Conservation (phyloP, 257 asterid genomes). For the Ilex asprella region DNA sequence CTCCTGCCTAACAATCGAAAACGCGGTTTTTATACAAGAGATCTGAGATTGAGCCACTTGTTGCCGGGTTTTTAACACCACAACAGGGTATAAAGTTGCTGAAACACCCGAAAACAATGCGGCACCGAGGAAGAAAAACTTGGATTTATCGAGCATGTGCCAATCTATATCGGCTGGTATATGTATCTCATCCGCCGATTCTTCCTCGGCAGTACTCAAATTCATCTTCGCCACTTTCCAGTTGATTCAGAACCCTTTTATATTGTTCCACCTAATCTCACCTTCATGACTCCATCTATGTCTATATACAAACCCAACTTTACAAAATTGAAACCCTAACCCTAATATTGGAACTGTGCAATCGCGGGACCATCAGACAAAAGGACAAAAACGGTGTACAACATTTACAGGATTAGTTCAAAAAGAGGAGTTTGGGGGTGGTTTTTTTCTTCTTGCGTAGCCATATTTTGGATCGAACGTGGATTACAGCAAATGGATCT, state of each 20-base stretch:
- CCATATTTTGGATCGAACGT: constrained; percentile 36
- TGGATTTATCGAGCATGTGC: constrained; percentile 70
- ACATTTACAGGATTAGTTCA: constrained; percentile 6
- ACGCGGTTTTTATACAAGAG: constrained; percentile 38
- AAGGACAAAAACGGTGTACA: neutral
- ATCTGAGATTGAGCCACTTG: constrained; percentile 57
- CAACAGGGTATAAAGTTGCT: constrained; percentile 53
- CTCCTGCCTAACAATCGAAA: constrained; percentile 43
- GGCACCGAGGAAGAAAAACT: constrained; percentile 73
- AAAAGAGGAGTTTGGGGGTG: neutral
- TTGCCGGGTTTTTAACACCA: constrained; percentile 70
- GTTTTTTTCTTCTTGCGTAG: constrained; percentile 46
- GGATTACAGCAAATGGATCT: constrained; percentile 28
- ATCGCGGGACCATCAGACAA: neutral
- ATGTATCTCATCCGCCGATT: constrained; percentile 41
- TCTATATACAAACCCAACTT: neutral
- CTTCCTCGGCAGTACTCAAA: constrained; percentile 40
- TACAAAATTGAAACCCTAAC: neutral
- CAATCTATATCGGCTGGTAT: constrained; percentile 66
- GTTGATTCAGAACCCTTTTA: neutral
- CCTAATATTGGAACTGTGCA: neutral
- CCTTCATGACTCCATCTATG: neutral
- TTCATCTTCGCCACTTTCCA: constrained; percentile 36
- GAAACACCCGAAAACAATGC: constrained; percentile 73
- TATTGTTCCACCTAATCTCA: neutral